Base-by-base conservation (phyloP, 495 filamentous ascomycete species). In the Xylaria scruposa region DNA sequence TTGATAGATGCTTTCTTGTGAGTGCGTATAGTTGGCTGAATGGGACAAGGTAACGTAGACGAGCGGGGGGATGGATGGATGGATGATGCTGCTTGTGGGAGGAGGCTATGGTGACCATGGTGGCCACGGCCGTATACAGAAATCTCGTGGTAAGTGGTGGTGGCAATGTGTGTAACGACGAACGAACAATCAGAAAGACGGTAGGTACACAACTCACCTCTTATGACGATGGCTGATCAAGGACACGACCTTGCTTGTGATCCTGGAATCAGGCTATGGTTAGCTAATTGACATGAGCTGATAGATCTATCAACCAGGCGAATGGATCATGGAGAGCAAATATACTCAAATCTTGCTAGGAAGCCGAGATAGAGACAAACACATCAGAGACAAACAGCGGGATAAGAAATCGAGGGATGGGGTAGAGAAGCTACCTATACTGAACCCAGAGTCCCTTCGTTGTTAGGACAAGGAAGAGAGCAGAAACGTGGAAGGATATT, bases 161-260 rank as follows among this genome's bases (percentile, higher is more conserved):
- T 70, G 66, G 36, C 47, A 51, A 64, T 70, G 36, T 31, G 42
- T 53, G 68, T 61, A 56, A 70, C 59, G 47, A 60, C 56, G 8
- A 21, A 33, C 46, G 31, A 40, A 29, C 59, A 56, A 36, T 64
- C 46, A 70, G 31, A 31, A 47, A 21, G 47, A 29, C 59, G 21
- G 60, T 15, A 54, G 21, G 60, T 15, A 54, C 46, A 54, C 46
- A 70, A 70, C 68, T 70, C 60, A 70, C 68, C 68, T 70, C 68
- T 70, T 38, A 63, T 56, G 36, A 70, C 56, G 68, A 64, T 64
- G 59, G 19, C 24, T 21, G 68, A 29, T 31, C 33, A 46, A 51
- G 59, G 24, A 44, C 24, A 53, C 59, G 59, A 53, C 33, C 59
- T 51, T 44, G 68, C 36, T 56, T 13, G 59, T 33, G 21, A 19